Percentiles rank a stretch among this genome's conserved stretches.
Conservation (phyloP, 2,329 filamentous ascomycete genomes). For the Neonectria coccinea region DNA sequence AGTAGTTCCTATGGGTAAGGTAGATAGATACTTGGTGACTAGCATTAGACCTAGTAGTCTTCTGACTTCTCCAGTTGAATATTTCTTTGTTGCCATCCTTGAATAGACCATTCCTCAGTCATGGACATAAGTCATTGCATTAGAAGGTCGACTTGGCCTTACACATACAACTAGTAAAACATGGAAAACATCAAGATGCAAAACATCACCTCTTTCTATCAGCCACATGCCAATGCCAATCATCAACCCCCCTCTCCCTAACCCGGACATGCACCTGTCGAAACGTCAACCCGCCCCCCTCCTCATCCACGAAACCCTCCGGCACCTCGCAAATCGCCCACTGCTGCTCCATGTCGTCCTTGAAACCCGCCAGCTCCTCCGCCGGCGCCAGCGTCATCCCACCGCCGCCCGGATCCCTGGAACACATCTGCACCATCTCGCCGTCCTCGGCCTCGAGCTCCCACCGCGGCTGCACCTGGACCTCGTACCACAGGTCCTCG, state of each 20-base stretch:
- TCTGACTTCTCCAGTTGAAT: background rate
- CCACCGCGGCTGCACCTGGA: conserved; percentile 28
- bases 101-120: too few species aligned
- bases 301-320: conserved; percentile 22
- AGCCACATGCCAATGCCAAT: background rate
- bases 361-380: conserved; percentile 25
- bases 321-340: conserved; percentile 26
- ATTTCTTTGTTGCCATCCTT: too few species aligned
- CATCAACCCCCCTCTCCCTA: conserved; percentile 8
- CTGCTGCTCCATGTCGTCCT: conserved; percentile 30
- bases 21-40: too few species aligned
- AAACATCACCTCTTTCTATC: background rate
- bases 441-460: conserved; percentile 8
- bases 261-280: conserved; percentile 17
- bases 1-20: too few species aligned
- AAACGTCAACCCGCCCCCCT: conserved; percentile 15
- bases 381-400: conserved; percentile 7
- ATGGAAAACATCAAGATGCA: background rate
- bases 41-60: too few species aligned
- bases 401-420: conserved; percentile 11
- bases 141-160: background rate
- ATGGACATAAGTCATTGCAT: background rate
- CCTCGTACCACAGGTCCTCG: background rate
- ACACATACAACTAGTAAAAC: background rate
- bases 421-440: conserved; percentile 24